phyloP scores from a whole-genome alignment of 345 rosid species.

The Hibiscus trionum region DNA sequence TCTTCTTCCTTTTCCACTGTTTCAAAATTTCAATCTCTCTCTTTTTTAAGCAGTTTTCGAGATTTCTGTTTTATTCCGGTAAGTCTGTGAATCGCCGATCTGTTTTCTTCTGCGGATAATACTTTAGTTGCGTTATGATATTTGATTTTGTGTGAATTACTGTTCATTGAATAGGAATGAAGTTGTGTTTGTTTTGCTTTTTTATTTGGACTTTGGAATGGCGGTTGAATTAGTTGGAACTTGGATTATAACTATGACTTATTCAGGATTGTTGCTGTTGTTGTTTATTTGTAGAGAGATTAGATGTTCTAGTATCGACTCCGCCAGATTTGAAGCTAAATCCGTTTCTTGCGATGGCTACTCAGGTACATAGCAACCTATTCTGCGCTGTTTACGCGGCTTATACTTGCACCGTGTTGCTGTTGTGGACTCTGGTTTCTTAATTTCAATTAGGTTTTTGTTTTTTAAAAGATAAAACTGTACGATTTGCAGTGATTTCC shows the following conservation, averaged over 20 bases:
- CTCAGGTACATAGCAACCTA: slow-evolving; percentile 5
- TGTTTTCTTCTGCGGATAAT: not conserved
- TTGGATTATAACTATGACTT: not conserved
- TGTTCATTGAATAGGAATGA: not conserved
- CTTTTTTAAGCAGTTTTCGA: not conserved
- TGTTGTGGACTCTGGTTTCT: not conserved
- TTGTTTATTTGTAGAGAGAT: not conserved
- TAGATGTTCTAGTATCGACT: not conserved
- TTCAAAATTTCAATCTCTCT: not conserved
- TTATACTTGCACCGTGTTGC: not conserved
- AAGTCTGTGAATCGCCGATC: not conserved
- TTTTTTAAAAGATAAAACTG: not conserved
- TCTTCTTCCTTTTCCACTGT: not conserved
- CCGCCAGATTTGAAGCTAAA: slow-evolving; percentile 2
- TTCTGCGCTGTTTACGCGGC: not conserved
- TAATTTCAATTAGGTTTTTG: not conserved
- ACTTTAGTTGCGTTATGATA: not conserved
- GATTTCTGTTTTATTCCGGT: not conserved
- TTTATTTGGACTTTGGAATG: too few species aligned
- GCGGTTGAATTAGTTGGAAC: not conserved
- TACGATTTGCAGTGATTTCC: not conserved
- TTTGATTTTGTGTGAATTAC: not conserved
- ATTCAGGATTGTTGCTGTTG: not conserved
- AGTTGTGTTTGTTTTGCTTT: not conserved
- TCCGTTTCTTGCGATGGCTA: slow-evolving; percentile 2